phyloP scores from a whole-genome alignment of 1,284 basidiomycete genomes.

The Leccinum holopus region DNA sequence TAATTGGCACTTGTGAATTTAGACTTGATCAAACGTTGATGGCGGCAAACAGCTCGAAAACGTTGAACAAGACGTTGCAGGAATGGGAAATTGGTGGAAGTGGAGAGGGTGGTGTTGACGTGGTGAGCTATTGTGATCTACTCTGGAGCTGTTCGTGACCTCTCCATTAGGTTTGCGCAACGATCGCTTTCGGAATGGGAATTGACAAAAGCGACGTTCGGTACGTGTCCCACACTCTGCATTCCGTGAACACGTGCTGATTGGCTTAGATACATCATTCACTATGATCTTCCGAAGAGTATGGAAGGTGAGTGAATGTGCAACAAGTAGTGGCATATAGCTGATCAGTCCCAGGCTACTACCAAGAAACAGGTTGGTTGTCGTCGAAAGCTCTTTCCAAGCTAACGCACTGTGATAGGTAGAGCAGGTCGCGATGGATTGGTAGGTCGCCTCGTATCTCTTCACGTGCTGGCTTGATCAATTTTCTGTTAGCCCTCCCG shows the following conservation, averaged over 20 bases:
- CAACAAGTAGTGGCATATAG: background rate
- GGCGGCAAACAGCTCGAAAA: slow-evolving; percentile 40
- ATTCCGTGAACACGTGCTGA: slow-evolving; percentile 3
- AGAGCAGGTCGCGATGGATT: slow-evolving; percentile 82
- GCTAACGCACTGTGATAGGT: slow-evolving; percentile 39
- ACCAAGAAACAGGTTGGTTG: slow-evolving; percentile 77
- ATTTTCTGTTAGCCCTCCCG: slow-evolving; percentile 58
- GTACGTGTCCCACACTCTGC: slow-evolving; percentile 37
- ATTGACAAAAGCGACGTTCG: slow-evolving; percentile 84
- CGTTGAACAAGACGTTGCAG: slow-evolving; percentile 58
- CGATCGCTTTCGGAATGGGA: slow-evolving; percentile 86
- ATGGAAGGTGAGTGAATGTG: slow-evolving; percentile 65
- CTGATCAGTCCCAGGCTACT: slow-evolving; percentile 58
- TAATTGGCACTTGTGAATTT: background rate
- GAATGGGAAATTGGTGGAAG: slow-evolving; percentile 61
- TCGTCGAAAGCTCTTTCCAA: slow-evolving; percentile 4
- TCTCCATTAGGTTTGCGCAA: slow-evolving; percentile 54
- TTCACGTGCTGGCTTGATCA: background rate
- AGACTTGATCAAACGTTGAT: background rate
- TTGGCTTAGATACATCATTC: slow-evolving; percentile 64
- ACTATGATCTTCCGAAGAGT: slow-evolving; percentile 80
- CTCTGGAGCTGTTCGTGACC: background rate
- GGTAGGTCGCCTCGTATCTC: slow-evolving; percentile 42
- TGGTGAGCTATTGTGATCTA: slow-evolving; percentile 43
- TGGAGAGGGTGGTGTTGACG: slow-evolving; percentile 54